Evolutionary conservation across 768 basidiomycete genomes (phyloP).

Genomic region (Ephemerocybe angulata): DNA sequence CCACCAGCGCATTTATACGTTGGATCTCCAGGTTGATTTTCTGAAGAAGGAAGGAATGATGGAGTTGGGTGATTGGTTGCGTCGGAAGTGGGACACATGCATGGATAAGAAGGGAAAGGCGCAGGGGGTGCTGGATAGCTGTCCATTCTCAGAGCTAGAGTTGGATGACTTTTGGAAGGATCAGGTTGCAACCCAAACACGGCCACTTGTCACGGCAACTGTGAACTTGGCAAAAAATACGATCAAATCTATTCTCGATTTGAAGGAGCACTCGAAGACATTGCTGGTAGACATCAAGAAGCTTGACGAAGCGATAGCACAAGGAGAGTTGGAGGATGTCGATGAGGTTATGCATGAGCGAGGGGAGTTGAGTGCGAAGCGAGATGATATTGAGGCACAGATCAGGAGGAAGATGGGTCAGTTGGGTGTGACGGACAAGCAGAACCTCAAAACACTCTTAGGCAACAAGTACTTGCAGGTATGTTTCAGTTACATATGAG

Average conservation of each 20-base stretch:
- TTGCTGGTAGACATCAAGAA: background rate
- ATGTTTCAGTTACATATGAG: background rate
- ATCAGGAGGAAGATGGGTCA: background rate
- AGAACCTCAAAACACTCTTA: background rate
- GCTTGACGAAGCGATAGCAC: background rate
- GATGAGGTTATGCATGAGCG: background rate
- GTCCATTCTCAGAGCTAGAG: background rate
- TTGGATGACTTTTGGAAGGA: constrained; percentile 14
- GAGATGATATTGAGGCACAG: background rate
- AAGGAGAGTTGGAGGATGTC: background rate
- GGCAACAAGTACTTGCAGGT: background rate
- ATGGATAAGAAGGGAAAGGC: constrained; percentile 4
- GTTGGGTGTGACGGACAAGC: background rate
- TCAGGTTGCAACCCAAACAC: constrained; percentile 20
- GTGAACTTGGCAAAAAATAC: background rate
- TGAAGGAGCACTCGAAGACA: background rate
- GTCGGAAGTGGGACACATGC: constrained; percentile 1
- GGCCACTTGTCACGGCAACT: background rate
- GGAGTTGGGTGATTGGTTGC: constrained; percentile 14
- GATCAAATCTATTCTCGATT: background rate
- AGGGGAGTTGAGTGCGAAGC: background rate
- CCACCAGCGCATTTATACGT: constrained; percentile 22
- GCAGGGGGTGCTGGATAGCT: background rate
- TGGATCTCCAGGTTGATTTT: constrained; percentile 23
- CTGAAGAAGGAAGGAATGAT: constrained; percentile 11